These are phyloP conservation scores for Cicer bijugum DNA, from an alignment of 306 rosid genomes.

Conservation along the genomic window DNA sequence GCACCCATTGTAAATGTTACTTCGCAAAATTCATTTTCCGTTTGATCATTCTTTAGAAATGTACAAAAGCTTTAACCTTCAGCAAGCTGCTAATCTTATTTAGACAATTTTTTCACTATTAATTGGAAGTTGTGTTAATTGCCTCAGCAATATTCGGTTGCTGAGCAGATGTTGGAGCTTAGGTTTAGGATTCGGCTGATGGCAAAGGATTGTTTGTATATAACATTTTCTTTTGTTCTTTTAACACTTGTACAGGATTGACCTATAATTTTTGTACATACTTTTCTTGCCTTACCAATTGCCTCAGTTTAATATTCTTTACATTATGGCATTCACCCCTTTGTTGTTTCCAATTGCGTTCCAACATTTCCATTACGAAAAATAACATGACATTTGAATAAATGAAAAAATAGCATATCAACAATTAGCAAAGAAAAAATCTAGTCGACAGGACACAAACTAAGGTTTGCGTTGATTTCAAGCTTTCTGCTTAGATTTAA, in stretches of 20 bases:
- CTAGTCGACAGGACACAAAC: background rate
- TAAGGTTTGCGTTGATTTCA: background rate
- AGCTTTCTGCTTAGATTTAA: background rate
- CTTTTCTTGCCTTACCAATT: background rate
- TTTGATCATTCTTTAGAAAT: background rate
- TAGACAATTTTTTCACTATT: background rate
- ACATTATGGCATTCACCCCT: background rate
- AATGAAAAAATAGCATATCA: background rate
- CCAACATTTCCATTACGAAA: background rate
- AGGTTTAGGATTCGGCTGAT: background rate
- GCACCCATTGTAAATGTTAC: background rate
- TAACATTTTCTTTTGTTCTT: slow-evolving; percentile 24
- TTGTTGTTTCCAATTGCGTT: background rate
- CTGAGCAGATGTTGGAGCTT: background rate
- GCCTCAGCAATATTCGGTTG: background rate
- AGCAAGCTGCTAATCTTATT: background rate
- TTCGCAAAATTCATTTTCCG: background rate
- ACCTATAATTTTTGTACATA: slow-evolving; percentile 6
- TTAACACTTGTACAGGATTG: slow-evolving; percentile 14
- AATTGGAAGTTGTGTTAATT: background rate
- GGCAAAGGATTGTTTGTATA: background rate
- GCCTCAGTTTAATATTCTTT: background rate
- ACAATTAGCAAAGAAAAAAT: background rate
- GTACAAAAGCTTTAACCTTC: slow-evolving; percentile 9
- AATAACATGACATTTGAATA: background rate